Evolutionary conservation across 768 basidiomycete species (phyloP).

Genomic region (Lentinula guzmanii): DNA sequence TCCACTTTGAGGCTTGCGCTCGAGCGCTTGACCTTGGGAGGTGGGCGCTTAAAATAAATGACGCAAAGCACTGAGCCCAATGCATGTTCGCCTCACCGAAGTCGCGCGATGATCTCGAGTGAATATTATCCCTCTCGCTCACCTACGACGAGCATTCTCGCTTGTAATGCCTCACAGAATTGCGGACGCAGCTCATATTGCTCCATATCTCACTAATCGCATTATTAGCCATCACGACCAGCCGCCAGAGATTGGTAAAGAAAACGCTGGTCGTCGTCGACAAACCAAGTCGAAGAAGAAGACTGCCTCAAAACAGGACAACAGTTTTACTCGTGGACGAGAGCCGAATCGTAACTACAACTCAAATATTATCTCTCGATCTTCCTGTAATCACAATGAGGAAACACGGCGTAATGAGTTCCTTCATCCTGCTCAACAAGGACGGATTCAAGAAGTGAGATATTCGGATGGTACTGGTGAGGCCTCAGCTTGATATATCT

Average conservation of each 20-base stretch:
- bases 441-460: not conserved
- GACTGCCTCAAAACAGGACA: conserved; percentile 29
- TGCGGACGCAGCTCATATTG: conserved; percentile 45
- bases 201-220: conserved; percentile 52
- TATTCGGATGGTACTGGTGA: conserved; percentile 2
- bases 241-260: conserved; percentile 41
- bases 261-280: conserved; percentile 43
- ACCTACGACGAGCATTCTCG: conserved; percentile 4
- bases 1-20: not conserved
- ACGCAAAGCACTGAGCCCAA: too few species aligned
- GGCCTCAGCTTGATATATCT: conserved; percentile 15
- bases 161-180: conserved; percentile 22
- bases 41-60: not conserved
- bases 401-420: not conserved
- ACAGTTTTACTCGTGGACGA: conserved; percentile 26
- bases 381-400: not conserved
- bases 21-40: not conserved
- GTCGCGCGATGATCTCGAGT: conserved; percentile 2
- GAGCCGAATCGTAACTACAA: conserved; percentile 28
- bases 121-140: not conserved
- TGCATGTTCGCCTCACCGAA: conserved; percentile 3
- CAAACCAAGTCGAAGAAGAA: conserved; percentile 39
- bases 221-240: conserved; percentile 49
- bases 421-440: not conserved
- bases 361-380: not conserved